Base-by-base conservation (phyloP, 306 rosid species). In the Lablab purpureus region DNA sequence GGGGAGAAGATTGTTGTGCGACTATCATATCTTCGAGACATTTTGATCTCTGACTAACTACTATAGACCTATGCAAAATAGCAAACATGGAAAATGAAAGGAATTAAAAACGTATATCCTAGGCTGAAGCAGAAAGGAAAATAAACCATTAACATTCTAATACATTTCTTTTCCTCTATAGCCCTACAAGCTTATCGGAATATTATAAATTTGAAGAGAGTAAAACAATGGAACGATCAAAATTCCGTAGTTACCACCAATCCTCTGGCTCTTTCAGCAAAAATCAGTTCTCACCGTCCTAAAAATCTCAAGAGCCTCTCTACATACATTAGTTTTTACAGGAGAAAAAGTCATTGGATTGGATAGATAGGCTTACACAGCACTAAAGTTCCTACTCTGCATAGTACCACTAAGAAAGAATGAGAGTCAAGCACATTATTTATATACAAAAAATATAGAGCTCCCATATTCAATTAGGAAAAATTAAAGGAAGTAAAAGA, bases 11-110 rank as follows among this genome's bases (percentile, higher is more conserved):
- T 86, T 80, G 89, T 86, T 72, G 89, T 86, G 9, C 85, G 89
- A 67, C 89, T 83, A 47, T 86, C 89, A 86, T 86, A 86, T 72
- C 89, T 83, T 60, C 87, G 87, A n/a, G 89, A 86, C 89, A 83
- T 86, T 19, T 71, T 83, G 83, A 80, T 70, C 36, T 37, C 64
- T 67, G 22, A 40, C 11, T 43, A 56, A 40, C 11, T 43, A 56
- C 21, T 49, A 46, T 63, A 66, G 10, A 41, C 37, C 77, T 55
- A 72, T 28, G 56, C 74, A 47, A 76, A 77, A 28, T 72, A 50
- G 43, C 77, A 37, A 74, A 59, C 18, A 76, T 27, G 69, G 25
- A 77, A 56, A 55, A 23, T 37, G n/a, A 73, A 32, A 23, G 32
- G 67, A 84, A 56, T 64, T 17, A 75, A 80, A 17, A 30, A 80